Base-by-base conservation (phyloP, 2,329 filamentous ascomycete genomes). In the Fusarium coffeatum region DNA sequence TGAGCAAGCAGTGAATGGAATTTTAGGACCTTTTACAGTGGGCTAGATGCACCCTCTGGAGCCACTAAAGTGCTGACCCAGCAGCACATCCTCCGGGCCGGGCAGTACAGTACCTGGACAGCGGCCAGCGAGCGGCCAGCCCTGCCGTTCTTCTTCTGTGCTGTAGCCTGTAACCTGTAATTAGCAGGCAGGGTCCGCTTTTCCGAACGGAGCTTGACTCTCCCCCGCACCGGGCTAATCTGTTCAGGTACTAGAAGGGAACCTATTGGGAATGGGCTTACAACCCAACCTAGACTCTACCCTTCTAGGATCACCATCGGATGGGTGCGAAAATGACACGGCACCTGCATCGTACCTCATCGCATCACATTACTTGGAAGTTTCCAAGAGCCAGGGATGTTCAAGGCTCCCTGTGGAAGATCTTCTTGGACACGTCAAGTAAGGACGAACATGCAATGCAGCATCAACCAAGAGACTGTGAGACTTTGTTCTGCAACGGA, bases 141-240 rank as follows among this genome's bases (percentile, higher is more conserved):
- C 59, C 47, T 63, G 47, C 32, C 51, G 28, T n/a, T 23, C 32
- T 30, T 28, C 28, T 49, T 49, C 22, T 20, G 51, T 51, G 28
- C 41, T 55, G 42, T 49, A 22, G 42, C 28, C 22, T 37, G 34
- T 37, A 37, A 18, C 34, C 34, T n/a, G 34, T 37, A 37, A 37
- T n/a, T 37, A 30, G n/a, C 49, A 20, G 23, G 55, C 58, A 12
- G 12, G 55, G 66, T 67, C 73, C 73, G 72, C 73, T 72, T 71
- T 74, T 71, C 70, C 68, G 72, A 74, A 55, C 70, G 57, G 54
- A 64, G 64, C 70, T 70, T 71, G 59, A 66, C 62, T 66, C 72
- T 72, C 73, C 73, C 51, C 73, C 73, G 73, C 73, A 76, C 64
- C 57, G 32, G 63, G 64, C 73, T 76, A 76, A 70, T 57, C 64